Percentiles rank a stretch among this genome's conserved stretches.
phyloP scores from a whole-genome alignment of 2,329 filamentous ascomycete species.

The Lachnellula arida region DNA sequence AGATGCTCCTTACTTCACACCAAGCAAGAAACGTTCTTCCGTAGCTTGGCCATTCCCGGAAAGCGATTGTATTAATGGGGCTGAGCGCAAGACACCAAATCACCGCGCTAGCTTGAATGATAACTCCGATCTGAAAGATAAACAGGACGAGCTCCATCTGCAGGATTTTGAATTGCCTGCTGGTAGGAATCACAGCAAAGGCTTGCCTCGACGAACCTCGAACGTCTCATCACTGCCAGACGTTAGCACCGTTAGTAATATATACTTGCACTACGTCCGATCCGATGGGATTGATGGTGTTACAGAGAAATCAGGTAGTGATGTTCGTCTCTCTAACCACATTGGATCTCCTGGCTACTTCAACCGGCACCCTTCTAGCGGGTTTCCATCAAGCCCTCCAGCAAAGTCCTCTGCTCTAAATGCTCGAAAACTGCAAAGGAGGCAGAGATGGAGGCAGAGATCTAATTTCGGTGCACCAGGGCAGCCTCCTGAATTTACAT shows the following conservation, averaged over 20 bases:
- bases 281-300: slow-evolving; percentile 3
- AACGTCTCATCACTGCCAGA: slow-evolving; percentile 11
- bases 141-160: neutral
- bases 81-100: neutral
- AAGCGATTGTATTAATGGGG: slow-evolving; percentile 2
- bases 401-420: slow-evolving; percentile 9
- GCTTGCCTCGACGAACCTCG: neutral
- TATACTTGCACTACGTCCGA: slow-evolving; percentile 23
- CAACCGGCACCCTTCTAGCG: neutral
- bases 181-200: neutral
- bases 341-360: neutral
- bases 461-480: neutral
- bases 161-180: neutral
- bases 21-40: neutral
- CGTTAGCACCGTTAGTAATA: slow-evolving; percentile 28
- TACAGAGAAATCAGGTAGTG: slow-evolving; percentile 4
- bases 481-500: slow-evolving; percentile 7
- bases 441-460: slow-evolving; percentile 7
- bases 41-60: slow-evolving; percentile 2
- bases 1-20: neutral
- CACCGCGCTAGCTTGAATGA: neutral
- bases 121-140: neutral
- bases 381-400: slow-evolving; percentile 5
- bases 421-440: slow-evolving; percentile 6
- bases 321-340: neutral